These are phyloP conservation scores for Raffaelea deltoideospora DNA, from an alignment of 2,329 filamentous ascomycete species.

Conservation along the genomic window DNA sequence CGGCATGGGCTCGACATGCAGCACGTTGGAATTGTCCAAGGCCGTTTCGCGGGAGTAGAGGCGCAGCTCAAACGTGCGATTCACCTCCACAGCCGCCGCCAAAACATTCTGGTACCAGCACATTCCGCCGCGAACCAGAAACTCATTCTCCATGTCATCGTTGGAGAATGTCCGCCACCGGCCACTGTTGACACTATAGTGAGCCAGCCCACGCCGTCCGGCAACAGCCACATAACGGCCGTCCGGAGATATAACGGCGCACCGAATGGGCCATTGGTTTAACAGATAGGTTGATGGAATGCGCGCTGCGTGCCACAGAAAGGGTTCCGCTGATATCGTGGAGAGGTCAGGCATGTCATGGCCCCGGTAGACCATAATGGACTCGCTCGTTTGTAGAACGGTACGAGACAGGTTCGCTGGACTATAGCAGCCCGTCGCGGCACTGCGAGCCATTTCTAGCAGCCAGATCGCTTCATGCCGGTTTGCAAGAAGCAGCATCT, in stretches of 20 bases:
- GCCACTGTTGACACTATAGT: conserved; percentile 89
- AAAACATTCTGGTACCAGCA: conserved; percentile 97
- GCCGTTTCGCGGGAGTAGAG: conserved; percentile 78
- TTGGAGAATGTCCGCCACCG: conserved; percentile 92
- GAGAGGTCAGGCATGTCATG: conserved; percentile 85
- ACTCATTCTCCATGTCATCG: conserved; percentile 69
- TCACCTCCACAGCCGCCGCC: conserved; percentile 81
- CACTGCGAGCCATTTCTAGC: conserved; percentile 84
- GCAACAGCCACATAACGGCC: conserved; percentile 92
- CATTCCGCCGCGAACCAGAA: conserved; percentile 88
- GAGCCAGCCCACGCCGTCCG: conserved; percentile 78
- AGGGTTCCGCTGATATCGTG: conserved; percentile 80
- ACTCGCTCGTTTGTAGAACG: conserved; percentile 73
- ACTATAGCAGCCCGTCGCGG: conserved; percentile 82
- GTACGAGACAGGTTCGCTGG: conserved; percentile 83
- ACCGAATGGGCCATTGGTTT: conserved; percentile 86
- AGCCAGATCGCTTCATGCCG: conserved; percentile 68
- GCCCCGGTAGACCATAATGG: conserved; percentile 82
- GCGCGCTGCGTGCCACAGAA: conserved; percentile 87
- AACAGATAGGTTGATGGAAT: conserved; percentile 74
- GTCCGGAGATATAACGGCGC: conserved; percentile 76
- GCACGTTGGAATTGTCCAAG: conserved; percentile 55
- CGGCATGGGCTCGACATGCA: conserved; percentile 64
- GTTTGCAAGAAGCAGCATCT: conserved; percentile 61
- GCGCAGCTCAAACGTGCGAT: conserved; percentile 61